Conservation (phyloP, 768 basidiomycete genomes). For the Psilocybe cubensis region DNA sequence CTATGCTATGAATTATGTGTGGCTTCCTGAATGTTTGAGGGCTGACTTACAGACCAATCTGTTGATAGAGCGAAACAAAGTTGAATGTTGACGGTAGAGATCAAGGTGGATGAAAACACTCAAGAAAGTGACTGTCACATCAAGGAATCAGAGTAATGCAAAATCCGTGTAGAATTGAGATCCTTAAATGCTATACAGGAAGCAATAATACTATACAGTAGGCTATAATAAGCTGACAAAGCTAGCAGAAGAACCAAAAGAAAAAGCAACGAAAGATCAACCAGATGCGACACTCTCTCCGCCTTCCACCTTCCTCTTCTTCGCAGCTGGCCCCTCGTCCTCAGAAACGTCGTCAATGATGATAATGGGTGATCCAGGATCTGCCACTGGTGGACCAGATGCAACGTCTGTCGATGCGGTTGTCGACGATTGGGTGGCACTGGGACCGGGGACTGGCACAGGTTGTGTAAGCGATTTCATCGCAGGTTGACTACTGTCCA, state of each 20-base stretch:
- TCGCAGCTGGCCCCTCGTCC: constrained; percentile 55
- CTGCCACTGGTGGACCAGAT: constrained; percentile 32
- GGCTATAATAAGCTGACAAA: constrained; percentile 9
- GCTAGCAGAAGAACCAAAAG: constrained; percentile 7
- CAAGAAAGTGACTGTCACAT: too few species aligned
- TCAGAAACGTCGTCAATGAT: constrained; percentile 69
- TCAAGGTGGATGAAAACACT: not conserved
- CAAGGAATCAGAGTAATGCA: too few species aligned
- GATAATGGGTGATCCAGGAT: constrained; percentile 57
- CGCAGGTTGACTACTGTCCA: constrained; percentile 1
- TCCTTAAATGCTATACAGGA: constrained; percentile 9
- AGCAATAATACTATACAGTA: constrained; percentile 21
- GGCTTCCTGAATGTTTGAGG: too few species aligned
- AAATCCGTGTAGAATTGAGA: constrained; percentile 1
- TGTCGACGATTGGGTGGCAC: not conserved
- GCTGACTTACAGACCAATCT: too few species aligned
- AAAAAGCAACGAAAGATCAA: constrained; percentile 11
- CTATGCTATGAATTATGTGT: too few species aligned
- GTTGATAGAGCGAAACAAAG: not conserved
- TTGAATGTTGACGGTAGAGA: too few species aligned
- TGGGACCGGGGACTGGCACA: constrained; percentile 4
- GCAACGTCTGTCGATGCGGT: constrained; percentile 24
- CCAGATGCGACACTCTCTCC: constrained; percentile 18
- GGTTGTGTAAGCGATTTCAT: constrained; percentile 11
- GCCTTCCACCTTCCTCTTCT: constrained; percentile 56